Evolutionary conservation across 768 basidiomycete species (phyloP).

Genomic region (Xerocomellus amylosporus): DNA sequence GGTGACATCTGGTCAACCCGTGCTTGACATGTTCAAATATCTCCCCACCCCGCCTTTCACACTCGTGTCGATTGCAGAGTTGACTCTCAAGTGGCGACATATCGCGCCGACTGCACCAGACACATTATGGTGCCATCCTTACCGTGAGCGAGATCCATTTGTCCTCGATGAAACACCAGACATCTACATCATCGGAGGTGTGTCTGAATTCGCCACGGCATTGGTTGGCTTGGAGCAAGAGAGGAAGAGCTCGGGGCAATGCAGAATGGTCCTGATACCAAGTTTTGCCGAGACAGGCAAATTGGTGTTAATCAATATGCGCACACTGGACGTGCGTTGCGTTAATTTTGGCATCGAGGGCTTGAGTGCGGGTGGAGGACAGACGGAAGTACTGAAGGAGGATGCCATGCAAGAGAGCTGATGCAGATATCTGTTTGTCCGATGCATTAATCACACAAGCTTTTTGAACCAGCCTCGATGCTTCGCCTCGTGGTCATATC

Average conservation of each 20-base stretch:
- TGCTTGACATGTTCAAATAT: slow-evolving; percentile 96
- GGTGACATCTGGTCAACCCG: slow-evolving; percentile 86
- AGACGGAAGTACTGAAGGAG: slow-evolving; percentile 3
- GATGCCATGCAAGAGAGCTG: slow-evolving; percentile 27
- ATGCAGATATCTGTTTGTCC: slow-evolving; percentile 3
- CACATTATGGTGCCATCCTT: slow-evolving; percentile 98
- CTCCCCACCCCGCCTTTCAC: slow-evolving; percentile 67
- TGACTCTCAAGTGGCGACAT: slow-evolving; percentile 90
- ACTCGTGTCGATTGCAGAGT: slow-evolving; percentile 68
- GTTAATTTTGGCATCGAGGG: slow-evolving; percentile 52
- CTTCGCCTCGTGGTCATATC: too few species aligned
- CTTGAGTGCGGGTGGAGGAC: slow-evolving; percentile 25
- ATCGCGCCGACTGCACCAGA: slow-evolving; percentile 99
- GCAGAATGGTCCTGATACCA: slow-evolving; percentile 79
- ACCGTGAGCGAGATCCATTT: slow-evolving; percentile 84
- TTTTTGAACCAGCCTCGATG: background rate
- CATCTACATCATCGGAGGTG: slow-evolving; percentile 90
- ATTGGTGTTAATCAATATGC: slow-evolving; percentile 76
- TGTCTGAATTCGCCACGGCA: slow-evolving; percentile 76
- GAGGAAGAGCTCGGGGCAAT: slow-evolving; percentile 36
- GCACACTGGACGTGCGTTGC: slow-evolving; percentile 67
- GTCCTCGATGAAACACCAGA: slow-evolving; percentile 82
- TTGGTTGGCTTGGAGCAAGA: slow-evolving; percentile 47
- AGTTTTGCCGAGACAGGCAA: slow-evolving; percentile 75
- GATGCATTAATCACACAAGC: background rate